Percentiles rank a stretch among this genome's conserved stretches.
These are phyloP conservation scores for Coemansia interrupta DNA, from an alignment of 192 early-diverging fungal species.

Conservation along the genomic window DNA sequence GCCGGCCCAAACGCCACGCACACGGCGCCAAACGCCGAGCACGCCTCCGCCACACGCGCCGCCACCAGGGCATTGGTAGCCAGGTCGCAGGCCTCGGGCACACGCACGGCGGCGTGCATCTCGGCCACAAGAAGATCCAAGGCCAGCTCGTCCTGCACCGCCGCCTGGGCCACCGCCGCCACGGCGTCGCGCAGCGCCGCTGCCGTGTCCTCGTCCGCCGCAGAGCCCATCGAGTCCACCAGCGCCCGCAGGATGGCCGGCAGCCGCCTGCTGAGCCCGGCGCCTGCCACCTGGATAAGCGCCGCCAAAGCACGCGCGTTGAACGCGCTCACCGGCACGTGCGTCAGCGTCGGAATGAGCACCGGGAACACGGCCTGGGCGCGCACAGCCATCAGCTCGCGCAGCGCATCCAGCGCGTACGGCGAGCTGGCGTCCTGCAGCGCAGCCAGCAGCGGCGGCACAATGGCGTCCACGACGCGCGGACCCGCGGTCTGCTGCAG, in stretches of 20 bases:
- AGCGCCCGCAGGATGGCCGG: slow-evolving; percentile 76
- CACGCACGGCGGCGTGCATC: slow-evolving; percentile 69
- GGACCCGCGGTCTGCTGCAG: slow-evolving; percentile 87
- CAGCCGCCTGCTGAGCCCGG: slow-evolving; percentile 73
- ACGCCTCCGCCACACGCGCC: slow-evolving; percentile 43
- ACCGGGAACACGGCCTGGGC: slow-evolving; percentile 97
- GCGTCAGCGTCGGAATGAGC: slow-evolving; percentile 90
- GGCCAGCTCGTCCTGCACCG: slow-evolving; percentile 77
- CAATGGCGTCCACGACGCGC: slow-evolving; percentile 89
- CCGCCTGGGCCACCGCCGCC: slow-evolving; percentile 64
- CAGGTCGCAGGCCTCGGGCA: slow-evolving; percentile 46
- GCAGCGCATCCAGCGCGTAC: slow-evolving; percentile 89
- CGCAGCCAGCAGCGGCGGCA: slow-evolving; percentile 83
- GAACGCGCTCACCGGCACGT: slow-evolving; percentile 82
- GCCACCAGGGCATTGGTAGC: slow-evolving; percentile 10
- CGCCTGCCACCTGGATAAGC: slow-evolving; percentile 86
- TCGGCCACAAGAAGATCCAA: slow-evolving; percentile 74
- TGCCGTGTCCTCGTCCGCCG: slow-evolving; percentile 47
- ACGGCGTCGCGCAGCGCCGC: slow-evolving; percentile 71
- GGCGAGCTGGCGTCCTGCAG: slow-evolving; percentile 53
- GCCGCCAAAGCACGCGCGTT: slow-evolving; percentile 88
- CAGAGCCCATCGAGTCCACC: slow-evolving; percentile 75
- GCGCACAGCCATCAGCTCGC: slow-evolving; percentile 97
- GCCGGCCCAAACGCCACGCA: slow-evolving; percentile 35
- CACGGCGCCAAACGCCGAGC: slow-evolving; percentile 41